Base-by-base conservation (phyloP, 345 rosid genomes). In the Salix exigua region DNA sequence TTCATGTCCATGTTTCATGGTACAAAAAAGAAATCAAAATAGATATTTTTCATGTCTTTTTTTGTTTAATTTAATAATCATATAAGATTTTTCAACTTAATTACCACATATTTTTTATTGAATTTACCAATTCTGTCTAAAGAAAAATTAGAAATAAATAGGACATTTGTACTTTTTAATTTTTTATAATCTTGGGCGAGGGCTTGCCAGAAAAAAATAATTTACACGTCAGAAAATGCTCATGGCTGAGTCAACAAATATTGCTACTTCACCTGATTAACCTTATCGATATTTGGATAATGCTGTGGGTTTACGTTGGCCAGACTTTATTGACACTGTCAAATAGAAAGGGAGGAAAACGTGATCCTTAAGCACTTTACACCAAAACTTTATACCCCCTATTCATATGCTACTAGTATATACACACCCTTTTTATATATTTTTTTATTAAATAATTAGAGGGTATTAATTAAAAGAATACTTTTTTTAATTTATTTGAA, bases 241-340 rank as follows among this genome's bases (percentile, higher is more conserved):
- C 74, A 73, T 42, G 4, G 75, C 72, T 74, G 86, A 78, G 76
- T 72, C 46, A 31, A 61, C 51, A 23, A 53, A 33, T 5, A 37
- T 70, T n/a, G 73, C 67, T 38, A 19, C 1, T 73, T 25, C 73
- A 73, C 80, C 84, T 70, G 76, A 75, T 76, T 65, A 67, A 61
- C 75, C 79, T 79, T 79, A 77, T 87, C 85, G 28, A 44, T 4
- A 6, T 55, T 53, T 50, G 88, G 89, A 85, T 87, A 87, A 85
- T 60, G 84, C 73, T 77, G 72, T 11, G 58, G 25, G 42, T 77
- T 55, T 63, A 40, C 72, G 53, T 60, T 68, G 33, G 74, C 61
- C 9, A 44, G 33, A 70, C 51, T 40, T n/a, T 23, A 3, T 4
- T 3, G 1, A 1, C 50, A 13, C 38, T 14, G 26, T 21, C 23